phyloP scores from a whole-genome alignment of 148 eudicot species.

The Diospyros kaki region DNA sequence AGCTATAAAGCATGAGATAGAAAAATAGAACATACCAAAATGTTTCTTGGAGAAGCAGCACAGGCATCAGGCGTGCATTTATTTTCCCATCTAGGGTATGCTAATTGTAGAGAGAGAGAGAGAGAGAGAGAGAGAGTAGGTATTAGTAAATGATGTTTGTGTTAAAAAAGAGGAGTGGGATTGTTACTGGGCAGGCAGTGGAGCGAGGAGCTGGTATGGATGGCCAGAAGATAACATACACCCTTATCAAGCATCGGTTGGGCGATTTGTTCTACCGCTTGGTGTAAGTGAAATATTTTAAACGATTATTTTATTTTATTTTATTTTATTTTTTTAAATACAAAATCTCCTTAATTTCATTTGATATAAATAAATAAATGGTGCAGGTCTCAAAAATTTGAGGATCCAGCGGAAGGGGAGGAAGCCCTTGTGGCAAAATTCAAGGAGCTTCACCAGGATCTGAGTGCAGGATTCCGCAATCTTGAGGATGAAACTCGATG shows the following conservation, averaged over 20 bases:
- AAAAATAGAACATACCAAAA: background rate
- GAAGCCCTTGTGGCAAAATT: conserved; percentile 64
- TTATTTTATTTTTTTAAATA: background rate
- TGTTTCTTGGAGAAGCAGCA: background rate
- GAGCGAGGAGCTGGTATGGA: conserved; percentile 96
- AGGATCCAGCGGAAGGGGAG: conserved; percentile 93
- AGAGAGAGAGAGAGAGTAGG: background rate
- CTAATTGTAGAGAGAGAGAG: background rate
- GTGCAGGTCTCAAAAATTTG: conserved; percentile 84
- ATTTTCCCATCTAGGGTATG: background rate
- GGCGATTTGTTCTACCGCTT: conserved; percentile 84
- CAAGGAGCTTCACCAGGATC: conserved; percentile 71
- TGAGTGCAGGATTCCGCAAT: conserved; percentile 78
- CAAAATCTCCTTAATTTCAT: no score
- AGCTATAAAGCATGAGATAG: no score
- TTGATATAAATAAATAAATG: background rate
- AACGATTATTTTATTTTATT: background rate
- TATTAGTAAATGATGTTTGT: background rate
- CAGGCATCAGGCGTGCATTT: background rate
- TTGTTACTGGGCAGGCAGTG: conserved; percentile 49
- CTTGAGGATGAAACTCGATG: conserved; percentile 88
- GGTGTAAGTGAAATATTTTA: conserved; percentile 57
- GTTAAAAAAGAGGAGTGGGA: background rate
- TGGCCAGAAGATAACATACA: conserved; percentile 80
- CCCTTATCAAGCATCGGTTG: conserved; percentile 68